phyloP scores from a whole-genome alignment of 192 early-diverging fungal species.

The Rhizoclosmatium globosum region DNA sequence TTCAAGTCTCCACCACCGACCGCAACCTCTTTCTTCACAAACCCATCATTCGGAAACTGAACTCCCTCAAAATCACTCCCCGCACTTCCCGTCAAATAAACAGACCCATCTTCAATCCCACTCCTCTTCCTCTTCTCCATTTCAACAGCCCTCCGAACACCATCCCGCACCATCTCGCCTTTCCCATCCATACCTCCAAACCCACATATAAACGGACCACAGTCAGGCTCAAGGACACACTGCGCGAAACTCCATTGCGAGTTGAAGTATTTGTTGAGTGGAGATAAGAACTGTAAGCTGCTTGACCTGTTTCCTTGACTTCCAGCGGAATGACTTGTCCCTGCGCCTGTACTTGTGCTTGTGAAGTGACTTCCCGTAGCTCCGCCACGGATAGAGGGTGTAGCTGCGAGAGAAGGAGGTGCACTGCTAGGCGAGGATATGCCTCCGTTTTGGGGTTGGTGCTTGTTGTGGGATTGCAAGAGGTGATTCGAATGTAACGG shows the following conservation, averaged over 20 bases:
- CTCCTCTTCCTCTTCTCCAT: neutral
- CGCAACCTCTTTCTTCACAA: too few species aligned
- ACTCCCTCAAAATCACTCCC: neutral
- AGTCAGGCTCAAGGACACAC: constrained; percentile 72
- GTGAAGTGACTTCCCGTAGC: neutral
- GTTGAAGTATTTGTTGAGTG: constrained; percentile 86
- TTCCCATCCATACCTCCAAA: constrained; percentile 60
- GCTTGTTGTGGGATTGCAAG: constrained; percentile 23
- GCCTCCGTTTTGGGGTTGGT: neutral
- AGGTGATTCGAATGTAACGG: constrained; percentile 31
- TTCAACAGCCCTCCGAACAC: neutral
- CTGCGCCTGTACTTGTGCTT: too few species aligned
- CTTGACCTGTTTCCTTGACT: constrained; percentile 61
- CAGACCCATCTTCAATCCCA: neutral
- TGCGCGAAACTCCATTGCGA: constrained; percentile 94
- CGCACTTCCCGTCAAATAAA: neutral
- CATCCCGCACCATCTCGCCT: neutral
- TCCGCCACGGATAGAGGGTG: neutral
- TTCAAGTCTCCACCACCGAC: neutral
- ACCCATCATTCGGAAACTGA: too few species aligned
- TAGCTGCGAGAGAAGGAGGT: constrained; percentile 13
- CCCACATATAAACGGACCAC: constrained; percentile 81
- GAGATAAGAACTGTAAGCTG: constrained; percentile 29
- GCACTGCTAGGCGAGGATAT: neutral
- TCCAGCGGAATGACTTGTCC: neutral